phyloP scores from a whole-genome alignment of 495 filamentous ascomycete genomes.

The Neurospora africana region DNA sequence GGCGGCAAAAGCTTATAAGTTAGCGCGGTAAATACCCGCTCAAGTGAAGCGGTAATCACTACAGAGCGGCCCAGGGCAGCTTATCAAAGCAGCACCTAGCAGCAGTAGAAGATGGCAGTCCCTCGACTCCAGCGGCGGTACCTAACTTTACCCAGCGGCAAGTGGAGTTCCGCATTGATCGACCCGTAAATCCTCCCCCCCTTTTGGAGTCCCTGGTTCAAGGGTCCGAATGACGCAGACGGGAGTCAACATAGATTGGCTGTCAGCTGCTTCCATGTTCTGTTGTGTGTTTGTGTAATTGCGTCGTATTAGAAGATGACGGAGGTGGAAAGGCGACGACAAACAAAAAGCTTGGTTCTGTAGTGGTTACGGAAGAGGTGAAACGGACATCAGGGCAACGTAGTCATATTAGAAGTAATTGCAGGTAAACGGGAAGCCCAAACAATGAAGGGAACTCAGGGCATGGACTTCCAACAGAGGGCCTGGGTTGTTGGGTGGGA shows the following conservation, averaged over 20 bases:
- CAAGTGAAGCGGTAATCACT: no score
- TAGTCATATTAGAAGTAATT: neutral
- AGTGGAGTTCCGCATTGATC: no score
- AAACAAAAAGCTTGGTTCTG: neutral
- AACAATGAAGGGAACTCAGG: neutral
- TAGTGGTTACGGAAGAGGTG: neutral
- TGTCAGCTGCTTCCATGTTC: neutral
- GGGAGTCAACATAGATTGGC: neutral
- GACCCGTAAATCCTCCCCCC: no score
- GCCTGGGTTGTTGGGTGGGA: neutral
- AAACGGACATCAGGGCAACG: neutral
- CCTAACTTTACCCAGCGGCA: no score
- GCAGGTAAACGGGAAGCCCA: neutral
- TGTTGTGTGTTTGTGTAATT: neutral
- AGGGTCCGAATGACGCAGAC: no score
- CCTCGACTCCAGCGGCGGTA: no score
- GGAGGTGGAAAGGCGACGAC: neutral
- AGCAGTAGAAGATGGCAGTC: no score
- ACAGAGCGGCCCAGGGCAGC: no score
- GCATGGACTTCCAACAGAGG: neutral
- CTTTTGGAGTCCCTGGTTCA: no score
- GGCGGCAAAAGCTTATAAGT: no score
- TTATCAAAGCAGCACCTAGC: no score
- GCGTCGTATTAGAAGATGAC: neutral
- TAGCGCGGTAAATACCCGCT: no score